Evolutionary conservation across 257 asterid species (phyloP).

Genomic region (Pogostemon cablin): DNA sequence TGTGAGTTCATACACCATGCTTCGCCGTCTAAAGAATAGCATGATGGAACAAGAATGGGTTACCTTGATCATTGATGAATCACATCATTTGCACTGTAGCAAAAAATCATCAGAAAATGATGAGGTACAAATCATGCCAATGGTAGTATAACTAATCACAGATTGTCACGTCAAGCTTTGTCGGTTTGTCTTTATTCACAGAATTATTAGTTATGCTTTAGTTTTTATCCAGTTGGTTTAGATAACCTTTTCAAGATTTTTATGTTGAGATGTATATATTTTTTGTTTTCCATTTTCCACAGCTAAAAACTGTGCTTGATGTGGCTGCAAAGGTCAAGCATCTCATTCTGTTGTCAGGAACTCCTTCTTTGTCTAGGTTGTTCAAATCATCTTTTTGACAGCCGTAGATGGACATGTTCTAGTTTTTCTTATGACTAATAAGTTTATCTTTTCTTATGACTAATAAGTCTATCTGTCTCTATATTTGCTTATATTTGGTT

Average conservation of each 20-base stretch:
- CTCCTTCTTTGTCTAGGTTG: slow-evolving; percentile 99
- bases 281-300: slow-evolving; percentile 28
- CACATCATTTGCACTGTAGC: slow-evolving; percentile 81
- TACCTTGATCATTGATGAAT: slow-evolving; percentile 85
- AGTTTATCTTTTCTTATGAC: slow-evolving; percentile 16
- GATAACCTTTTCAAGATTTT: slow-evolving; percentile 6
- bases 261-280: not conserved
- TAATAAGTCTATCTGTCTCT: slow-evolving; percentile 8
- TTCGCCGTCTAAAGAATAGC: slow-evolving; percentile 72
- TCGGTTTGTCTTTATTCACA: slow-evolving; percentile 5
- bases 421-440: slow-evolving; percentile 25
- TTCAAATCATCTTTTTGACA: slow-evolving; percentile 29
- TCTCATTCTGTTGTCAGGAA: slow-evolving; percentile 89
- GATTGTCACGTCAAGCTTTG: slow-evolving; percentile 1
- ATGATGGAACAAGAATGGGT: slow-evolving; percentile 85
- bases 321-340: slow-evolving; percentile 76
- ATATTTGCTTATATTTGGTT: slow-evolving; percentile 40
- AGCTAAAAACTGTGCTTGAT: slow-evolving; percentile 74
- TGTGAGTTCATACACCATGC: slow-evolving; percentile 88
- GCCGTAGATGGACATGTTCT: not conserved
- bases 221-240: not conserved
- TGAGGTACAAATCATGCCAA: slow-evolving; percentile 57
- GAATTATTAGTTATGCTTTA: no score
- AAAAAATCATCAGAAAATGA: slow-evolving; percentile 70
- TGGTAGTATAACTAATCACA: not conserved